Evolutionary conservation across 495 filamentous ascomycete genomes (phyloP), one percentile per base, ranked within the genome.

Genomic region (Astrocystis sublimbata): DNA sequence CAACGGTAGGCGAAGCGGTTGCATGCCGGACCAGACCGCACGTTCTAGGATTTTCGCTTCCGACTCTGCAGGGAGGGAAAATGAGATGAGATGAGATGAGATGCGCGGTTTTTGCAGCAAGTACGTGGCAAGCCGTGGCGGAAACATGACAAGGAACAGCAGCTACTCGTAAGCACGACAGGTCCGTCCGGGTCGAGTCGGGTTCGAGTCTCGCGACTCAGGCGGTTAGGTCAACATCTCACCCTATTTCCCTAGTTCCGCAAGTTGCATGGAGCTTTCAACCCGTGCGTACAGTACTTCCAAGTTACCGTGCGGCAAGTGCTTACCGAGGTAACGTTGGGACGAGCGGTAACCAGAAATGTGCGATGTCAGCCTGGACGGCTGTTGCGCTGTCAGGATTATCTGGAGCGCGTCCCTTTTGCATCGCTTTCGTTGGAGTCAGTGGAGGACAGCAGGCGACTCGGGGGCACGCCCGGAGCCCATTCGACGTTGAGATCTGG

Each of bases 41-140:
- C 46, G 4, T 10, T 41, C 40, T 24, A 23, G 23, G 26, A 33
- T 57, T 57, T n/a, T 57, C 38, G 10, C 28, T 57, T 40, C 28
- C n/a, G n/a, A n/a, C n/a, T 17, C 40, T 57, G 23, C 28, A 21
- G 30, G 52, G 19, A 49, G 46, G 17, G 24, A 31, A 17, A 15
- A 26, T 30, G 46, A 31, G 26, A 49, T 49, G 24, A 17, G 15
- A 26, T 30, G 46, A 17, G 15, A 26, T 30, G 46, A 31, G 26
- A 49, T 49, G 24, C 26, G 46, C 46, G 46, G 46, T 49, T 49
- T n/a, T 35, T 35, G 9, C 30, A 35, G n/a, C n/a, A n/a, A n/a
- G 49, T 52, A 52, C 49, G 49, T 52, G 49, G 49, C 49, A 21
- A 23, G 30, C 30, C 17, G 49, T 28, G 33, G 35, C 35, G 49